Evolutionary conservation across 2,329 filamentous ascomycete genomes (phyloP), one percentile per base, ranked within the genome.

Genomic region (Diaporthe sp.): DNA sequence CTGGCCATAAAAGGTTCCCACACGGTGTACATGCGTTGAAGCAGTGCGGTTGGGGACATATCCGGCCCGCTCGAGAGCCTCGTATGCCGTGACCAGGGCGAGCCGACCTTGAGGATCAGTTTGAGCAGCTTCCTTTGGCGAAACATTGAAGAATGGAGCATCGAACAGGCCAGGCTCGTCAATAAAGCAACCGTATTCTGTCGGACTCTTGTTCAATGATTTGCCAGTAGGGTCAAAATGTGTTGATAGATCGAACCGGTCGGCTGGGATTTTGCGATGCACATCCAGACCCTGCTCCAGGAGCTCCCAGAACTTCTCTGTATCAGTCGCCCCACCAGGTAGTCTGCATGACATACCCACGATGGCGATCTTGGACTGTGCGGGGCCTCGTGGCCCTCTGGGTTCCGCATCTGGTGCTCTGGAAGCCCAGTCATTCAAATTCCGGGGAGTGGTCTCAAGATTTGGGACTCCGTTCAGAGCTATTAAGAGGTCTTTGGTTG

Each of bases 1-100:
- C 80, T 91, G 89, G 70, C 91, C 91, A 78, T 92, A 92, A 82
- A 92, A 93, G 0, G 89, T 91, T 73, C 91, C 91, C 70, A 93
- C 87, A 89, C 93, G 79, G 79, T 17, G 78, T 75, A 89, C 2
- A 9, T 31, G 34, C 4, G 37, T 75, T 0, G 79, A 78, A 2
- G 78, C 65, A 0, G 79, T 82, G 2, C 70, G 44, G 51, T 79
- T 76, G 0, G 77, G 55, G 0, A 80, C 78, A 28, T 77, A 51
- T 7, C 91, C 92, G 57, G 89, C 90, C 86, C 90, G 46, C 31
- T 77, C 76, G 37, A 77, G n/a, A 5, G 76, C 76, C 25, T 71
- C 65, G 34, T 77, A 76, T 3, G 68, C 57, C 1, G 71, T 70
- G 7, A 75, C 51, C 9, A 77, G 28, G 1, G 73, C 58, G 1